Base-by-base conservation (phyloP, 1,284 basidiomycete genomes). In the Sanguinoderma infundibulare region DNA sequence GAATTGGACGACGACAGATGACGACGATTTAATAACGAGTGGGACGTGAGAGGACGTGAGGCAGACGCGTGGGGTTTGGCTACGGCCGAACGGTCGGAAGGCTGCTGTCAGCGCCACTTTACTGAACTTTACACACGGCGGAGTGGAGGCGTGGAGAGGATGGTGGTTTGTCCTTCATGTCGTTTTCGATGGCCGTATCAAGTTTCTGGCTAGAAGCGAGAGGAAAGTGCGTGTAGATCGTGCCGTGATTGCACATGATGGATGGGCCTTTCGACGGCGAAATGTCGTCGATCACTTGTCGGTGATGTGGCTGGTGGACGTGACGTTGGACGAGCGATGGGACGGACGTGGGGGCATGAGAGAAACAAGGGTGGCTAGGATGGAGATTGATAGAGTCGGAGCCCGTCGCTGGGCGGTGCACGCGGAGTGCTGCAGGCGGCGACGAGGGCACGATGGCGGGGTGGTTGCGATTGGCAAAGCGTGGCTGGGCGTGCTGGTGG, bases 151-250 rank as follows among this genome's bases (percentile, higher is more conserved):
- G 14, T 6, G 14, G 55, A 35, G 35, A 7, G 35, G 20, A 34
- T 28, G 35, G 46, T 20, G 3, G 39, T n/a, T n/a, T n/a, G n/a
- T n/a, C n/a, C n/a, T n/a, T n/a, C n/a, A n/a, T n/a, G 30, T 36
- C 42, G 32, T 58, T 26, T 26, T 30, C 26, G 44, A 5, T 50
- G 47, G 47, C 47, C 47, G 34, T 50, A 50, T 50, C 30, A 40
- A 52, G 32, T 57, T 53, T 30, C 26, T 30, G 38, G 26, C 26
- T 42, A 20, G 17, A 42, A 42, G 42, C 40, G 44, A 44, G 58
- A 47, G 12, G 52, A 38, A 54, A 53, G 64, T 63, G 57, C 65
- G 62, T 66, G 65, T 51, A 61, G 62, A 66, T 66, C 65, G 30
- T 57, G 64, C 36, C 17, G 55, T 63, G 65, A 66, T 66, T 66